Evolutionary conservation across 164 flowering plant genomes (phyloP).

Genomic region (Tetracentron sinense): DNA sequence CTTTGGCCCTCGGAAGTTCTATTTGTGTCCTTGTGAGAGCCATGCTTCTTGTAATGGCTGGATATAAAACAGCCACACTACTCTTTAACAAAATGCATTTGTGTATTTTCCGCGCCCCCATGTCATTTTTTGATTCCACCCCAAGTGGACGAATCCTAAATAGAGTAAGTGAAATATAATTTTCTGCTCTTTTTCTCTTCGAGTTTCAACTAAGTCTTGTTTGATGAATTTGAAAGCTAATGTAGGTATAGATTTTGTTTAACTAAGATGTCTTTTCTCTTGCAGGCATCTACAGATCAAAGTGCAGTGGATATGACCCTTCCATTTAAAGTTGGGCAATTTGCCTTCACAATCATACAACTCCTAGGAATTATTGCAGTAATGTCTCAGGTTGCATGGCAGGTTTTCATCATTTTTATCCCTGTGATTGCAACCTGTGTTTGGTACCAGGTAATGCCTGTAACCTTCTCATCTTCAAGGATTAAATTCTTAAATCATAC

Average conservation of each 20-base stretch:
- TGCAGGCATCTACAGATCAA: slow-evolving; percentile 94
- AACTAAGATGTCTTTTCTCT: slow-evolving; percentile 3
- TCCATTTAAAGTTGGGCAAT: slow-evolving; percentile 34
- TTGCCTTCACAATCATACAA: slow-evolving; percentile 58
- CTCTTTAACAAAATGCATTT: slow-evolving; percentile 80
- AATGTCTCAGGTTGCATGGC: slow-evolving; percentile 95
- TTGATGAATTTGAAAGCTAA: slow-evolving; percentile 4
- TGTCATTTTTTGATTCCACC: slow-evolving; percentile 96
- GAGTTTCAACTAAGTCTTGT: not conserved
- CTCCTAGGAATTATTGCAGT: slow-evolving; percentile 78
- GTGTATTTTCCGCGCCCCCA: slow-evolving; percentile 83
- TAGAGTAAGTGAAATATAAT: slow-evolving; percentile 45
- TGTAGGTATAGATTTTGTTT: not conserved
- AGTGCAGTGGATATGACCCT: slow-evolving; percentile 65
- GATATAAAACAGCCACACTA: slow-evolving; percentile 64
- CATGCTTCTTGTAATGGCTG: slow-evolving; percentile 49
- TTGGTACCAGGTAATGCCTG: slow-evolving; percentile 75
- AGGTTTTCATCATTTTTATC: slow-evolving; percentile 72
- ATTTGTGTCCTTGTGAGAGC: slow-evolving; percentile 56
- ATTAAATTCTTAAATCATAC: too few relatives aligned
- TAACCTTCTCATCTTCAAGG: not conserved
- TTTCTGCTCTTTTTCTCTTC: not conserved
- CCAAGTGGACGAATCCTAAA: slow-evolving; percentile 88
- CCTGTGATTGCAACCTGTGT: slow-evolving; percentile 60
- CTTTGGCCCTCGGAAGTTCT: slow-evolving; percentile 63